A percentile compares a stretch with the other conserved stretches of the same genome.
Conservation (phyloP, 2,329 filamentous ascomycete species). For the Alternaria sp. region DNA sequence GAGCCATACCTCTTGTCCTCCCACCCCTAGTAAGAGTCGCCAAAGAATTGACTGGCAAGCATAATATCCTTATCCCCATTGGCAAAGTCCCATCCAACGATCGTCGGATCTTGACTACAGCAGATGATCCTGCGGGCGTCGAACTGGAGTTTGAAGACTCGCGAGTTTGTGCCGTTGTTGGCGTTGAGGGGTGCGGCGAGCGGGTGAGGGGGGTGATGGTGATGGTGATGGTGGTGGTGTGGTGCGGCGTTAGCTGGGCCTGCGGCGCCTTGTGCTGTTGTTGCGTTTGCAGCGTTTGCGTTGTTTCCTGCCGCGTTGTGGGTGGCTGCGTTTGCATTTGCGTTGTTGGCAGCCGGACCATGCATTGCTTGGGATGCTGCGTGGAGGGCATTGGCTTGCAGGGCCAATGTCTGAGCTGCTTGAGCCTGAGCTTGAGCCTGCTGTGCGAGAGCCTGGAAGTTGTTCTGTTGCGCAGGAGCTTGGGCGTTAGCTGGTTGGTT, state of each 20-base stretch:
- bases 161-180: conserved; percentile 47
- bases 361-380: conserved; percentile 43
- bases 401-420: conserved; percentile 45
- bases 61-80: conserved; percentile 83
- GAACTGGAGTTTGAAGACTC: conserved; percentile 97
- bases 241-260: conserved; percentile 25
- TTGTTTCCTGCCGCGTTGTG: neutral
- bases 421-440: conserved; percentile 50
- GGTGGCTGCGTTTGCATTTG: conserved; percentile 12
- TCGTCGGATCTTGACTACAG: conserved; percentile 88
- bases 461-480: conserved; percentile 32
- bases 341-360: conserved; percentile 25
- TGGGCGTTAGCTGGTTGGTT: conserved; percentile 25
- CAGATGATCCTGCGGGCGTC: conserved; percentile 93
- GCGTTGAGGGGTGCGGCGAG: conserved; percentile 35
- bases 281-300: conserved; percentile 11
- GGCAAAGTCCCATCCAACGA: conserved; percentile 98
- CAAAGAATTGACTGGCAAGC: conserved; percentile 81
- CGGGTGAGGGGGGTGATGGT: conserved; percentile 44
- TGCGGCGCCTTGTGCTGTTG: conserved; percentile 25
- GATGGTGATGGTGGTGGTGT: conserved; percentile 39
- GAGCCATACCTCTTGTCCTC: neutral
- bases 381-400: conserved; percentile 48
- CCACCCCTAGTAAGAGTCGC: conserved; percentile 48
- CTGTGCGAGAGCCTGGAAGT: conserved; percentile 47